Base-by-base conservation (phyloP, 2,329 filamentous ascomycete species). In the Ceratocystis ficicola region DNA sequence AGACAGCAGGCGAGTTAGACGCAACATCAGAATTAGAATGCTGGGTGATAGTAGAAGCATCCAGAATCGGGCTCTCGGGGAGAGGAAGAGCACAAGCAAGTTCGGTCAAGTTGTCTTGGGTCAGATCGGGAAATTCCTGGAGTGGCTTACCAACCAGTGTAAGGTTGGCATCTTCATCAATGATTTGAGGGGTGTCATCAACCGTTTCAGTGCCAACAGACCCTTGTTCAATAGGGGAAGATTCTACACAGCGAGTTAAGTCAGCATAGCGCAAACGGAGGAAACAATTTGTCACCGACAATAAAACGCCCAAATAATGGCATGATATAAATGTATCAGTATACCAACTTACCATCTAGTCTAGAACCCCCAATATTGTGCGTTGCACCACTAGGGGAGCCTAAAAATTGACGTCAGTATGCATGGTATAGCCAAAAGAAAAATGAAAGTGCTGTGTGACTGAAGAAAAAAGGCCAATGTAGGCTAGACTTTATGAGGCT, bases 321-420 rank as follows among this genome's bases (percentile, higher is more conserved):
- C 28, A 59, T 22, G 3, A 25, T 25, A 7, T 36, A 7, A 7
- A 20, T 15, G 36, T 12, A 36, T 59, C 28, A 59, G 8, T 20
- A 36, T 36, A 60, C 65, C 60, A 66, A 63, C 60, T 62, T 60
- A 66, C 59, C 65, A 17, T 32, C 25, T 17, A 6, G 55, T 30
- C 28, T 32, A 8, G 12, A 10, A 20, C 5, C 28, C 15, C n/a
- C 28, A n/a, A 8, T 5, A n/a, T 17, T 7, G 20, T 59, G 55
- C 28, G 55, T 30, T 8, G 55, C 7, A 30, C 30, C 25, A 59
- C 17, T 17, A 8, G 12, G 12, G 15, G 28, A n/a, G 15, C 20
- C 65, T 66, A 48, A 36, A 44, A 15, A 17, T 55, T 66, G 59
- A 66, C 59, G 65, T 66, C 59, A 66, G 46, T n/a, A 60, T 57